Evolutionary conservation across 2,329 filamentous ascomycete genomes (phyloP).

Genomic region (Aspergillus fischeri): DNA sequence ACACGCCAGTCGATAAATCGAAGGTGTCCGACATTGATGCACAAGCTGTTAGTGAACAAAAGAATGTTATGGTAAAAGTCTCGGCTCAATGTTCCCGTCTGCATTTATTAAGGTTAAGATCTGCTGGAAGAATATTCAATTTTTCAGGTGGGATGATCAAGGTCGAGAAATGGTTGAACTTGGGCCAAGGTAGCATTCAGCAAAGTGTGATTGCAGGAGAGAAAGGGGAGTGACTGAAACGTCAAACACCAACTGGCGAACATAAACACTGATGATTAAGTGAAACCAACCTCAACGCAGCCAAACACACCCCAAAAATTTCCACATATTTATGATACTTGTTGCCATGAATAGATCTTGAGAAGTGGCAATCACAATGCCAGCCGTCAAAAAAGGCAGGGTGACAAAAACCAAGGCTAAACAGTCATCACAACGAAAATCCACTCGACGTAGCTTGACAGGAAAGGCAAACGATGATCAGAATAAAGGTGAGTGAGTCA

Average conservation of each 20-base stretch:
- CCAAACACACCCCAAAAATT: neutral
- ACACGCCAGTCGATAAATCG: neutral
- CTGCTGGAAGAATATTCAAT: neutral
- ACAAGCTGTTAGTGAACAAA: neutral
- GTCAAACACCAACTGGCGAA: neutral
- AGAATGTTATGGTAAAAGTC: neutral
- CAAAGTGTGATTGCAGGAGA: neutral
- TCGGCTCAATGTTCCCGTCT: neutral
- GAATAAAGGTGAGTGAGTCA: conserved; percentile 11
- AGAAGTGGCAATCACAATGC: conserved; percentile 9
- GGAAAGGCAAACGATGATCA: neutral
- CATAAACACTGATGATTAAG: neutral
- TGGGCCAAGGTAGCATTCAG: neutral
- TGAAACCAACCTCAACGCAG: neutral
- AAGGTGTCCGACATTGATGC: too few species aligned
- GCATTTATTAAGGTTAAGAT: too few species aligned
- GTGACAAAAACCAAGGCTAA: conserved; percentile 19
- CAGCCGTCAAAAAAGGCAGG: conserved; percentile 19
- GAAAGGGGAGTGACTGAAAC: too few species aligned
- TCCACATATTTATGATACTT: neutral
- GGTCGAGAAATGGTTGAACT: neutral
- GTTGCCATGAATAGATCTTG: neutral
- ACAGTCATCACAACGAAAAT: conserved; percentile 4
- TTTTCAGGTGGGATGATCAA: too few species aligned
- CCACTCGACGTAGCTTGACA: neutral